Base-by-base conservation (phyloP, 352 stramenopile genomes). In the Peronosclerospora sorghi region DNA sequence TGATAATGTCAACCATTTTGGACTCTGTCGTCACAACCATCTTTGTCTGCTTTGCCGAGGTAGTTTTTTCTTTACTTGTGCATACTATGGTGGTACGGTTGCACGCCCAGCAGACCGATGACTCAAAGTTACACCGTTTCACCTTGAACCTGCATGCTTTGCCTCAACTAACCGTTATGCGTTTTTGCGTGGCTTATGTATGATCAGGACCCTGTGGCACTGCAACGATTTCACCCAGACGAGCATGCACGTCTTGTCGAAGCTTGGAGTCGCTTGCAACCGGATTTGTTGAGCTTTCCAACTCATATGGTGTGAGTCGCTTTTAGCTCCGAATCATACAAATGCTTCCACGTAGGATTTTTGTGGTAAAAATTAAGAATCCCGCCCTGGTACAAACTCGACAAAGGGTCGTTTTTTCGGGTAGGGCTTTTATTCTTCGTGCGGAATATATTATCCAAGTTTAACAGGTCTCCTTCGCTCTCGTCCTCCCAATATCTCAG, bases 41-140 rank as follows among this genome's bases (percentile, higher is more conserved):
- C 48, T 93, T 88, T 45, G 78, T 93, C 19, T 90, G 80, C 56
- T 90, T 93, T 54, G 80, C 80, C 12, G 73, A 86, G 70, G 79
- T 92, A 49, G 38, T 68, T 71, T 32, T 52, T 28, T 19, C 26
- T 45, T 35, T 12, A 38, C 39, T 30, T 14, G 12, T 24, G n/a
- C n/a, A 32, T 35, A 5, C 15, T 5, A n/a, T n/a, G 35, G 26
- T 35, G 13, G 30, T 32, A 45, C 20, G 9, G 15, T 34, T 34
- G 28, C 18, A 35, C 12, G 9, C 28, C 8, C 41, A 52, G 59
- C 52, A 48, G 52, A 62, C 55, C 62, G 51, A 19, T 45, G 51
- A 41, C 47, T 58, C 10, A 34, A 9, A 30, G 30, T 32, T 32
- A 12, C 45, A 32, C 43, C 32, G 28, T 9, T n/a, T 5, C 17